Evolutionary conservation across 1,139 yeast genomes (phyloP).

Genomic region (Candida glucosophila): DNA sequence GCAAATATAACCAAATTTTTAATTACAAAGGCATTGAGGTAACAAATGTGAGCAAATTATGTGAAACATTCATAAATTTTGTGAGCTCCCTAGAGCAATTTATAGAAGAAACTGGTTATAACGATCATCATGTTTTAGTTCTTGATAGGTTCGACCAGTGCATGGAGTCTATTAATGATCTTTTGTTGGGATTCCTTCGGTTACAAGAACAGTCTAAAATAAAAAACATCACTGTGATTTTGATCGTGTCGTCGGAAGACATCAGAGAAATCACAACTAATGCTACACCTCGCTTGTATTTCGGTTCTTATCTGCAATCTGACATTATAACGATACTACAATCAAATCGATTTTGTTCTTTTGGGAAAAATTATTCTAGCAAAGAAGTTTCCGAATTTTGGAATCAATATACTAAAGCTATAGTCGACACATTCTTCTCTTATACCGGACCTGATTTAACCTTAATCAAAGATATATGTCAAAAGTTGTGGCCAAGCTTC

Average conservation of each 20-base stretch:
- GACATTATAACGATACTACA: conserved; percentile 33
- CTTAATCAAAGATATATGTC: conserved; percentile 32
- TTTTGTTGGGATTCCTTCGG: conserved; percentile 39
- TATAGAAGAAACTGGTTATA: conserved; percentile 19
- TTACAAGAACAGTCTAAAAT: conserved; percentile 34
- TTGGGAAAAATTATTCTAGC: conserved; percentile 18
- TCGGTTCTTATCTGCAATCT: conserved; percentile 35
- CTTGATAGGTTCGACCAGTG: conserved; percentile 53
- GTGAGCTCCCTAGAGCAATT: conserved; percentile 31
- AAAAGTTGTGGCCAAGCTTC: conserved; percentile 45
- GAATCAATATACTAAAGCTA: conserved; percentile 38
- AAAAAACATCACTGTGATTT: conserved; percentile 22
- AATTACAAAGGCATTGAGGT: conserved; percentile 12
- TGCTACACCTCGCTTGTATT: conserved; percentile 42
- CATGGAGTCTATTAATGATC: conserved; percentile 37
- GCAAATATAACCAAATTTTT: conserved; percentile 7
- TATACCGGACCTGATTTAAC: conserved; percentile 48
- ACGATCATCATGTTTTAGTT: conserved; percentile 42
- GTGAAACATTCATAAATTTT: conserved; percentile 44
- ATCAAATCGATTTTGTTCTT: conserved; percentile 13
- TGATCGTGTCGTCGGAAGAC: conserved; percentile 30
- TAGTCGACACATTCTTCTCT: conserved; percentile 44
- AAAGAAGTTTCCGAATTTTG: conserved; percentile 26
- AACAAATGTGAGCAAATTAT: conserved; percentile 12
- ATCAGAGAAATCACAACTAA: conserved; percentile 40